Base-by-base conservation (phyloP, 2,329 filamentous ascomycete species). In the Colletotrichum godetiae region DNA sequence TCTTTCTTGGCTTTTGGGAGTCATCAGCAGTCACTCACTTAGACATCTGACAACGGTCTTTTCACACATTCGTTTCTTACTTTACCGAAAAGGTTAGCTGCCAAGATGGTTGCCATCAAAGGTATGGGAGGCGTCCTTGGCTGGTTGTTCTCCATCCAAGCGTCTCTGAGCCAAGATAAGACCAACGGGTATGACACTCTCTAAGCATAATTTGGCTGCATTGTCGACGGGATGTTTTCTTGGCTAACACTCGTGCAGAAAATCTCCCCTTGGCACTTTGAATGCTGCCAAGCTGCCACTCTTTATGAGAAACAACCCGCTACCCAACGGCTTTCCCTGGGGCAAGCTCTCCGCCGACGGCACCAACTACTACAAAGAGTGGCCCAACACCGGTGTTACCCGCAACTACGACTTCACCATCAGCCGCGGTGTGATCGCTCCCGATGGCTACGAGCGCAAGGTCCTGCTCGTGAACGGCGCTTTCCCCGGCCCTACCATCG, bases 401-500 rank as follows among this genome's bases (percentile, higher is more conserved):
- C 82, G 90, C 12, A 83, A 83, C 52, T 91, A 90, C 75, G 86
- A 90, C 74, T 89, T 90, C 72, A 86, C 84, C 4, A 79, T 91
- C 70, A 87, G 83, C 69, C 84, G 88, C 22, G 86, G 84, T 2
- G 78, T 81, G 52, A 86, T 89, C 66, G 85, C 86, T 0, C 89
- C 89, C 0, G 91, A 92, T 77, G 90, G 91, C 24, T 88, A 90
- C 68, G 79, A 87, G 71, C 84, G 80, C 71, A 75, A 82, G 5
- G 86, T 85, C 4, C 86, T 95, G 72, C 84, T 93, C 35, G 84
- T 93, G 78, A 92, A 93, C 78, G 89, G 88, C 10, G 87, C 90
- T 56, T 92, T 89, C 73, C 93, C 93, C 0, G 93, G 92, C 0
- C 93, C 93, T 1, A 84, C 87, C 15, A 90, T 95, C 67, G 86